These are phyloP conservation scores for Wickerhamomyces kurtzmanii DNA, from an alignment of 805 yeast genomes.

Conservation along the genomic window DNA sequence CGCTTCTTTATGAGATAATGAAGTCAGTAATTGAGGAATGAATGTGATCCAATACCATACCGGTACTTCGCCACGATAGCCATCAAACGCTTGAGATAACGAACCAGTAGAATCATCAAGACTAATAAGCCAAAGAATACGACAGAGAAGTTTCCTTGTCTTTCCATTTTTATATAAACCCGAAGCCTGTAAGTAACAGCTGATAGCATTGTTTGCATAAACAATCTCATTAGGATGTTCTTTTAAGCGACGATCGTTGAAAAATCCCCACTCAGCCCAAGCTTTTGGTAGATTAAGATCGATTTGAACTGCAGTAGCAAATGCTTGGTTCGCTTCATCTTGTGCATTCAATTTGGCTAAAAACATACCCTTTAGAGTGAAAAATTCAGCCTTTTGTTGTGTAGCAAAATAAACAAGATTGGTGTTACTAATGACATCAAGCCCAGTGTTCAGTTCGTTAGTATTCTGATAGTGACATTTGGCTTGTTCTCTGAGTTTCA, in stretches of 20 bases:
- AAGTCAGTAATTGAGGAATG: conserved; percentile 86
- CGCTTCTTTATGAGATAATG: conserved; percentile 88
- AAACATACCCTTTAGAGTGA: conserved; percentile 97
- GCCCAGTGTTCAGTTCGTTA: conserved; percentile 84
- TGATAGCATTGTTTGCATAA: conserved; percentile 87
- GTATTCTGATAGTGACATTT: conserved; percentile 94
- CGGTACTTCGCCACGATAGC: conserved; percentile 92
- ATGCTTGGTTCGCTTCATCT: conserved; percentile 96
- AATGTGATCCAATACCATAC: conserved; percentile 99
- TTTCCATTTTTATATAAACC: conserved; percentile 91
- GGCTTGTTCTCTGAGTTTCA: conserved; percentile 93
- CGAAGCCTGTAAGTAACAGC: conserved; percentile 96
- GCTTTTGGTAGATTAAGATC: conserved; percentile 93
- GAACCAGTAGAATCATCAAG: conserved; percentile 81
- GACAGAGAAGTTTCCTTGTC: conserved; percentile 76
- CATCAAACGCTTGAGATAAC: conserved; percentile 79
- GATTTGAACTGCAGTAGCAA: conserved; percentile 95
- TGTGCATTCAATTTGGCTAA: conserved; percentile 80
- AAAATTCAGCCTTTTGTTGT: conserved; percentile 96
- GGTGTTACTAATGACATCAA: conserved; percentile 94
- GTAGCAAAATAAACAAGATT: conserved; percentile 93
- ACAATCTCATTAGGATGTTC: conserved; percentile 74
- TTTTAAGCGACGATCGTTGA: conserved; percentile 80
- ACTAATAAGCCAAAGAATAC: conserved; percentile 89
- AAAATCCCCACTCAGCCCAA: conserved; percentile 99